Conservation (phyloP, 2,329 filamentous ascomycete species). For the Epichloe gansuensis region DNA sequence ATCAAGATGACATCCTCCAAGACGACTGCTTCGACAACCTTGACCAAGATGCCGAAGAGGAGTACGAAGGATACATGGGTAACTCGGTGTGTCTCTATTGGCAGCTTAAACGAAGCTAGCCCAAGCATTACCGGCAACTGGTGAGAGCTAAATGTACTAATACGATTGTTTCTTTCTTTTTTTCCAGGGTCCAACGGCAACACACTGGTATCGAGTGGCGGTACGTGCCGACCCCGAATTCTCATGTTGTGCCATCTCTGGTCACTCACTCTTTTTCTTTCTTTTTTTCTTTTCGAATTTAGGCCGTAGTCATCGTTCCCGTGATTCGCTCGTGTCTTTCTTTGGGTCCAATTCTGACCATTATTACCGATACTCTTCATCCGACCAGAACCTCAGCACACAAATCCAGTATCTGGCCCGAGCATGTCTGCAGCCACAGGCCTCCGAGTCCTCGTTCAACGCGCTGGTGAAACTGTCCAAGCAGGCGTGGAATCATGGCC, state of each 20-base stretch:
- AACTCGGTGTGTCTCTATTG: conserved; percentile 14
- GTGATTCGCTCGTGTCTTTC: conserved; percentile 8
- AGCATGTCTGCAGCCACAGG: conserved; percentile 1
- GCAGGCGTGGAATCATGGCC: background rate
- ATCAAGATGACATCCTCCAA: conserved; percentile 13
- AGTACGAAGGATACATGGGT: conserved; percentile 17
- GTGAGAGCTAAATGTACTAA: background rate
- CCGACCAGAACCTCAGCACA: background rate
- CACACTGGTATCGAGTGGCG: conserved; percentile 14
- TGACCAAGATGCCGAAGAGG: conserved; percentile 8
- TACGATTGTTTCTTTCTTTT: background rate
- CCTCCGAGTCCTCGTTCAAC: background rate
- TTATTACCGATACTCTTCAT: background rate
- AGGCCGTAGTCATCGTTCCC: conserved; percentile 12
- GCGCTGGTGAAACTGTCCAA: conserved; percentile 4
- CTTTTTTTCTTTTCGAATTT: background rate
- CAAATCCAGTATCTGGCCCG: conserved; percentile 8
- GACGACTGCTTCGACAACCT: conserved; percentile 10
- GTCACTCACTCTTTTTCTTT: background rate
- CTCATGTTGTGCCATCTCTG: background rate
- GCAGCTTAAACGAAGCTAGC: background rate
- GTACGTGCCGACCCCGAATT: conserved; percentile 4
- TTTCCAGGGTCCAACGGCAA: conserved; percentile 11
- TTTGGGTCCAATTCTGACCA: background rate
- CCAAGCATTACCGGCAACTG: background rate